Conservation (phyloP, 2,329 filamentous ascomycete genomes). For the Metarhizium humberi region DNA sequence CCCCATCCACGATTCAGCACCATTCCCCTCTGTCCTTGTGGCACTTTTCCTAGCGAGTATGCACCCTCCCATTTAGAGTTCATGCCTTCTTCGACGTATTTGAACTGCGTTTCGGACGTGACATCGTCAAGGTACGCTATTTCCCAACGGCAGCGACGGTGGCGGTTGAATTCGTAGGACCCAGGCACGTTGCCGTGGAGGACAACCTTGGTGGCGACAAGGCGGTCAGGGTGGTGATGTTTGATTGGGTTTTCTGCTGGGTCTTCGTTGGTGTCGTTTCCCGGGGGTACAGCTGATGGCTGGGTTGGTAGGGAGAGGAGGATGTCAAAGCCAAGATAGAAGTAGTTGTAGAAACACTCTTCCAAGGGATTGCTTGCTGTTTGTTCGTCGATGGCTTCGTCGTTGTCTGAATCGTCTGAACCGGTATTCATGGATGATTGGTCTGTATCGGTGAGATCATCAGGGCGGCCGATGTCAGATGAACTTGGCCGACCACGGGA, state of each 20-base stretch:
- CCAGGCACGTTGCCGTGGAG: conserved; percentile 92
- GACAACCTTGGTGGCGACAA: conserved; percentile 86
- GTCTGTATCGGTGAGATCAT: conserved; percentile 61
- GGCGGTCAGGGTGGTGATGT: conserved; percentile 45
- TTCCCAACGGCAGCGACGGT: conserved; percentile 82
- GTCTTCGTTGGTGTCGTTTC: conserved; percentile 9
- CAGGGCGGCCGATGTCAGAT: conserved; percentile 34
- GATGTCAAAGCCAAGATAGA: conserved; percentile 88
- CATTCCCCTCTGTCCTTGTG: conserved; percentile 60
- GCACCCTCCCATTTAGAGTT: conserved; percentile 60
- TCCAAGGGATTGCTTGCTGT: conserved; percentile 45
- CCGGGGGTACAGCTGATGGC: conserved; percentile 52
- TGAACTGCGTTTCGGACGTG: conserved; percentile 70
- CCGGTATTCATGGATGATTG: conserved; percentile 64
- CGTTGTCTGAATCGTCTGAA: conserved; percentile 57
- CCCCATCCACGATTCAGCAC: conserved; percentile 86
- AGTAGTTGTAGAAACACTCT: conserved; percentile 96
- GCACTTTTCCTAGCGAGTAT: conserved; percentile 46
- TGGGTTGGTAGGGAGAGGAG: conserved; percentile 70
- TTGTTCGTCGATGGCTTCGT: conserved; percentile 49
- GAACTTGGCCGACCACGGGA: conserved; percentile 35
- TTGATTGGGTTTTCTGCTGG: conserved; percentile 24
- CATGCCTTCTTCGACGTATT: conserved; percentile 60
- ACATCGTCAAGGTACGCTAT: conserved; percentile 52
- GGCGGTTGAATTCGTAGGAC: conserved; percentile 92